Conservation (phyloP, 2,329 filamentous ascomycete species). For the Dactylonectria estremocensis region DNA sequence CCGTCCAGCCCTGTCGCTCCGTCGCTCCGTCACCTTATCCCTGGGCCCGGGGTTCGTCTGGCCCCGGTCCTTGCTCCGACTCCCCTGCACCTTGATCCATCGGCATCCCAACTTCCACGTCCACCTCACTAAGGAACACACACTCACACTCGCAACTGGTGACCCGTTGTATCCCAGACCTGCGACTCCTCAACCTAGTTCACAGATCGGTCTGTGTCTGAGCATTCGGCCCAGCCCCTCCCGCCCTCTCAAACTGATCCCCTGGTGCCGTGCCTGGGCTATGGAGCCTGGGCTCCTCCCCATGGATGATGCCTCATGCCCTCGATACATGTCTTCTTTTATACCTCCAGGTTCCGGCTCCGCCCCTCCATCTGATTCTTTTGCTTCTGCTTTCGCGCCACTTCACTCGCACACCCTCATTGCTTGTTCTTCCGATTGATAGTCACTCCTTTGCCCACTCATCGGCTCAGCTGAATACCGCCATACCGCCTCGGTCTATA, state of each 20-base stretch:
- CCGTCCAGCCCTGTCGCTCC: conserved; percentile 31
- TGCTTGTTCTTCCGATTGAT: conserved; percentile 41
- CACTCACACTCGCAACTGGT: conserved; percentile 40
- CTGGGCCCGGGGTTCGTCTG: conserved; percentile 42
- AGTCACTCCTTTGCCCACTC: conserved; percentile 49
- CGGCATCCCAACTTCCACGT: conserved; percentile 45
- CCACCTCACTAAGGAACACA: conserved; percentile 46
- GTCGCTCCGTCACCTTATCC: conserved; percentile 32
- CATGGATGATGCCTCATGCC: conserved; percentile 51
- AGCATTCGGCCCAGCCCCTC: conserved; percentile 47
- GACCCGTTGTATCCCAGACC: conserved; percentile 41
- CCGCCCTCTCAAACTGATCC: conserved; percentile 46
- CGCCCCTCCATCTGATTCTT: conserved; percentile 45
- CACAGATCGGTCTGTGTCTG: conserved; percentile 49
- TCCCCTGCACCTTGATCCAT: conserved; percentile 38
- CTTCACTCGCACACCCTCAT: conserved; percentile 44
- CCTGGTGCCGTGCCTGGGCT: conserved; percentile 47
- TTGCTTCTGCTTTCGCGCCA: conserved; percentile 45
- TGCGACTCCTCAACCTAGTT: conserved; percentile 48
- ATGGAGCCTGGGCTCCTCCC: conserved; percentile 40
- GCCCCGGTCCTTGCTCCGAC: conserved; percentile 27
- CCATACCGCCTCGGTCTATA: conserved; percentile 43
- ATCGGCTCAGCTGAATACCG: conserved; percentile 38
- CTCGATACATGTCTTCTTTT: conserved; percentile 49
- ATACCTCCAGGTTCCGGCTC: conserved; percentile 51